Conservation (phyloP, 148 eudicot genomes). For the Cornus kousa region DNA sequence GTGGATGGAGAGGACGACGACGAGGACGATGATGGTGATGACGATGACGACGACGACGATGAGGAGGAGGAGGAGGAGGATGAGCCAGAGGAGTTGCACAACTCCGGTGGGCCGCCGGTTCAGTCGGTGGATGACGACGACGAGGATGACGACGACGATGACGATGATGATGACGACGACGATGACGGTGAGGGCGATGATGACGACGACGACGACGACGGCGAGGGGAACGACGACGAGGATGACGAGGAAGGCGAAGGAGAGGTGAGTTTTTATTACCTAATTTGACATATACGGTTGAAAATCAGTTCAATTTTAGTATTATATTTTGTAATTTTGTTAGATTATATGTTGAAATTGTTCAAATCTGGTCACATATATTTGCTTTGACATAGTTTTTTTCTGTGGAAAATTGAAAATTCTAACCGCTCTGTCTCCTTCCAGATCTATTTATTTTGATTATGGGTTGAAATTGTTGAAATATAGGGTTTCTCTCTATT, state of each 20-base stretch:
- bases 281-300: not conserved
- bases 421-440: not conserved
- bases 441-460: not conserved
- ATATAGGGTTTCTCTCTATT: not conserved
- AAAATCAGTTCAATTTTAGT: not conserved
- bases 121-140: slow-evolving; percentile 40
- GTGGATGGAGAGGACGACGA: slow-evolving; percentile 26
- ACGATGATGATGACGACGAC: slow-evolving; percentile 44
- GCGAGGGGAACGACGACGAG: slow-evolving; percentile 35
- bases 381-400: not conserved
- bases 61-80: slow-evolving; percentile 40
- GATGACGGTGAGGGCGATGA: slow-evolving; percentile 51
- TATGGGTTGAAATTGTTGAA: no score
- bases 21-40: slow-evolving; percentile 36
- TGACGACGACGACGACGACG: slow-evolving; percentile 44
- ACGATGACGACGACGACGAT: slow-evolving; percentile 32
- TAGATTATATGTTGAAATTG: not conserved
- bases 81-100: slow-evolving; percentile 38
- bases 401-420: not conserved
- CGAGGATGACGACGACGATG: slow-evolving; percentile 51
- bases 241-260: slow-evolving; percentile 35
- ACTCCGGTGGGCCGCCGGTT: slow-evolving; percentile 40
- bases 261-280: slow-evolving; percentile 20
- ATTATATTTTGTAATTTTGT: not conserved
- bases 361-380: slow-evolving; percentile 23